Base-by-base conservation (phyloP, 2,329 filamentous ascomycete genomes). In the Cercospora zeae-maydis region DNA sequence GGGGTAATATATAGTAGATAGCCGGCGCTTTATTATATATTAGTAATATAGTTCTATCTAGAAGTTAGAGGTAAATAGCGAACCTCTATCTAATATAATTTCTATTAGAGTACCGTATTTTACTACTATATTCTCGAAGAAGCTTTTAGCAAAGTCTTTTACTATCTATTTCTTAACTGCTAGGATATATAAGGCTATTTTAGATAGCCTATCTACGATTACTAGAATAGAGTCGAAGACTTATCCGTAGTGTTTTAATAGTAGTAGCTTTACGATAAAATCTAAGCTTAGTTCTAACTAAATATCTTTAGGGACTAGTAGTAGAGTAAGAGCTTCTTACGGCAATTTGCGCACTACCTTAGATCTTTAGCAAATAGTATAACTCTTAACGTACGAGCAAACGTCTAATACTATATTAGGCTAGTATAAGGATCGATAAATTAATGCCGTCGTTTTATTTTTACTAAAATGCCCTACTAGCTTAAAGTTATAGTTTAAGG, bases 141-240 rank as follows among this genome's bases (percentile, higher is more conserved):
- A 42, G 13, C 13, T 19, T 42, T 42, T 42, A 42, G 37, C 13
- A 42, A 63, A 36, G 45, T 53, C 59, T 16, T 58, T 16, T 27
- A n/a, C 30, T 36, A 58, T 19, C 13, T 58, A 31, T 54, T 34
- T 59, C 16, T 31, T 57, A 21, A 52, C 21, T 33, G 13, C 37
- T 14, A 19, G 37, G 13, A 42, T 42, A 42, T 63, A 67, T 49
- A 65, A 39, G 0, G 58, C 58, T 61, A 65, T 68, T 51, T 74
- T 74, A 7, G 64, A 67, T 8, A 71, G 65, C 24, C 67, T 14
- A 45, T 71, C 59, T 8, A 70, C 63, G 16, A 74, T 51, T 33
- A 72, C 63, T 37, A 69, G 62, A 21, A 73, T 66, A 6, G 51
- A 14, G 21, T 71, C 37, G 19, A 64, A 70, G 6, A 55, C 55